phyloP scores from a whole-genome alignment of 306 rosid species.

The Pyrus communis region DNA sequence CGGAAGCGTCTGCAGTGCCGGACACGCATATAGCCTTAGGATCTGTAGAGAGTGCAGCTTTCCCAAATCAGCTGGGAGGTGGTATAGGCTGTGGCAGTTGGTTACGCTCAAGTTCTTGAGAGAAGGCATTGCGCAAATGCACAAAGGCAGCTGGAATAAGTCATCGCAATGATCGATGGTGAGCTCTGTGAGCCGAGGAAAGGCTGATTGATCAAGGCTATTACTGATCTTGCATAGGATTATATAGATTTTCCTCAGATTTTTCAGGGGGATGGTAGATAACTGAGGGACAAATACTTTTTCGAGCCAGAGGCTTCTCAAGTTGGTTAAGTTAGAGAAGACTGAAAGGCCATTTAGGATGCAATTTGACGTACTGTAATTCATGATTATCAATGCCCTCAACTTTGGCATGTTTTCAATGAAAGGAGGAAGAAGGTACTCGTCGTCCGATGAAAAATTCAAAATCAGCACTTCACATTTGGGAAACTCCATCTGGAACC shows the following conservation, averaged over 20 bases:
- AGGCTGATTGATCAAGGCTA: conserved; percentile 40
- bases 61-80: conserved; percentile 52
- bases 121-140: conserved; percentile 42
- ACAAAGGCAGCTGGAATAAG: conserved; percentile 45
- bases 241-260: conserved; percentile 46
- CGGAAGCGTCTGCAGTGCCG: conserved; percentile 51
- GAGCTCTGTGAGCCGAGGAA: conserved; percentile 62
- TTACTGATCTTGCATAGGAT: conserved; percentile 53
- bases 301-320: conserved; percentile 89
- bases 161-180: conserved; percentile 83
- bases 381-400: conserved; percentile 56
- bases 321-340: conserved; percentile 29
- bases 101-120: conserved; percentile 62
- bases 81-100: conserved; percentile 60
- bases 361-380: conserved; percentile 48
- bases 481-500: conserved; percentile 73
- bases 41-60: conserved; percentile 37
- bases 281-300: conserved; percentile 54
- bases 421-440: conserved; percentile 64
- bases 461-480: conserved; percentile 72
- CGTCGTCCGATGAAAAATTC: conserved; percentile 53
- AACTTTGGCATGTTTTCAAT: conserved; percentile 71
- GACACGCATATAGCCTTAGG: conserved; percentile 73
- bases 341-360: conserved; percentile 41
- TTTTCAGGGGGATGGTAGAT: conserved; percentile 27